Conservation (phyloP, 371 early-diverging fungal species). For the Nematocida ausubeli region DNA sequence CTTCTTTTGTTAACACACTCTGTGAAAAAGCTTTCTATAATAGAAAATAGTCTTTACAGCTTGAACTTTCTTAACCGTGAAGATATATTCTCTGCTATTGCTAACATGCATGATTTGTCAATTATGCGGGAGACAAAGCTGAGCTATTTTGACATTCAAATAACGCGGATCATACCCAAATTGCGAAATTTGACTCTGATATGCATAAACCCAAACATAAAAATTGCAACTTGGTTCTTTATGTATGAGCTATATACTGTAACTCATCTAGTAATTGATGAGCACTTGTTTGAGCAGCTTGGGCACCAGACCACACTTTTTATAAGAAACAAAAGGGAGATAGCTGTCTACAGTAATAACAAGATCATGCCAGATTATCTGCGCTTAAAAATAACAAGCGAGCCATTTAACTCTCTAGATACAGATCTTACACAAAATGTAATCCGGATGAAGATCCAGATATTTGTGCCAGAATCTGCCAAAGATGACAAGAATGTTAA, state of each 20-base stretch:
- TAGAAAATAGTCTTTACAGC: background rate
- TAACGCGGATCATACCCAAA: background rate
- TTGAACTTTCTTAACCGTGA: no score
- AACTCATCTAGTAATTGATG: background rate
- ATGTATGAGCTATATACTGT: background rate
- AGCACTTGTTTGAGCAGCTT: background rate
- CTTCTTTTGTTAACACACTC: background rate
- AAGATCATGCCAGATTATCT: background rate
- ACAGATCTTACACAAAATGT: background rate
- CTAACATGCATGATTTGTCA: no score
- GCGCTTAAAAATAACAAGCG: background rate
- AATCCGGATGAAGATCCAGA: background rate
- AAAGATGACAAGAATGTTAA: background rate
- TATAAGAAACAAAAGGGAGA: background rate
- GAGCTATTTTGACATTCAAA: background rate
- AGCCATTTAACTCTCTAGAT: background rate
- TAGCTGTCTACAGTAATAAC: background rate
- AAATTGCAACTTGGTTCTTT: background rate
- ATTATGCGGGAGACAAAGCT: background rate
- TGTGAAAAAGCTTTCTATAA: background rate
- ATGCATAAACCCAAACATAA: slow-evolving; percentile 3
- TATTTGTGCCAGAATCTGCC: background rate
- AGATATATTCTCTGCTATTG: no score
- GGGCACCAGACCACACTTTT: background rate
- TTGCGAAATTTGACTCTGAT: background rate